A percentile compares a stretch with the other conserved stretches of the same genome.
phyloP scores from a whole-genome alignment of 202 grass and related monocot genomes.

The Dendrocalamus latiflorus region DNA sequence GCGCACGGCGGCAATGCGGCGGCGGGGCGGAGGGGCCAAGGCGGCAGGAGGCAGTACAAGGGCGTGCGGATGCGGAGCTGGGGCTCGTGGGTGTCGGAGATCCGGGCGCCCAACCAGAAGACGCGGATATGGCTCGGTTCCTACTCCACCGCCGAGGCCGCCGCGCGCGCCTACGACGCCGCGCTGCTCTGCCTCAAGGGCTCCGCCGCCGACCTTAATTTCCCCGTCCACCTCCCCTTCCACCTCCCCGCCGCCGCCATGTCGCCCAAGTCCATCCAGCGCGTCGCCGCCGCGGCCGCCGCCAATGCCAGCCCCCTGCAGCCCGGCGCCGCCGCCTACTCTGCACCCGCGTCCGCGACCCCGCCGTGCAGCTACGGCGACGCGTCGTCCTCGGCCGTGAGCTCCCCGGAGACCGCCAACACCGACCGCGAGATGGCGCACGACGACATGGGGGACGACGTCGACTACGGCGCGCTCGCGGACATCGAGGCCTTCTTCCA shows the following conservation, averaged over 20 bases:
- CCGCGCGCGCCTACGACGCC: conserved; percentile 92
- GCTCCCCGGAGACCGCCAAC: conserved; percentile 35
- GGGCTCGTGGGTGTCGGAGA: conserved; percentile 98
- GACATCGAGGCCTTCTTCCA: conserved; percentile 88
- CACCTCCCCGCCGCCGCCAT: conserved; percentile 55
- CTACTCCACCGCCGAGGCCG: conserved; percentile 90
- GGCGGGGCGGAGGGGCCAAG: conserved; percentile 9
- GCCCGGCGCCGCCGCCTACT: not conserved
- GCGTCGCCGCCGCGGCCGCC: conserved; percentile 64
- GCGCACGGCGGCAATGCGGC: not conserved
- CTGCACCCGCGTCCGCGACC: not conserved
- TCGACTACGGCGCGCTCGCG: conserved; percentile 44
- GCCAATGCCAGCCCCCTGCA: conserved; percentile 38
- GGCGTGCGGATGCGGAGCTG: conserved; percentile 97
- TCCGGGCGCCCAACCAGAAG: conserved; percentile 92
- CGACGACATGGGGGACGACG: not conserved
- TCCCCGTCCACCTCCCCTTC: conserved; percentile 64
- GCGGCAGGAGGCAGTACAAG: conserved; percentile 64
- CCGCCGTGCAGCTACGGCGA: conserved; percentile 7
- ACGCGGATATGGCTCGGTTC: conserved; percentile 92
- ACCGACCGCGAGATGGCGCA: not conserved
- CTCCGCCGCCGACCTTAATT: conserved; percentile 78
- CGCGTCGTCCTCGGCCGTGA: conserved; percentile 15
- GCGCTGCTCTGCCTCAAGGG: conserved; percentile 90
- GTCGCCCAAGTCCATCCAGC: conserved; percentile 95